Percentiles rank a stretch among this genome's conserved stretches.
Conservation (phyloP, 2,329 filamentous ascomycete species). For the Fusarium domesticum region DNA sequence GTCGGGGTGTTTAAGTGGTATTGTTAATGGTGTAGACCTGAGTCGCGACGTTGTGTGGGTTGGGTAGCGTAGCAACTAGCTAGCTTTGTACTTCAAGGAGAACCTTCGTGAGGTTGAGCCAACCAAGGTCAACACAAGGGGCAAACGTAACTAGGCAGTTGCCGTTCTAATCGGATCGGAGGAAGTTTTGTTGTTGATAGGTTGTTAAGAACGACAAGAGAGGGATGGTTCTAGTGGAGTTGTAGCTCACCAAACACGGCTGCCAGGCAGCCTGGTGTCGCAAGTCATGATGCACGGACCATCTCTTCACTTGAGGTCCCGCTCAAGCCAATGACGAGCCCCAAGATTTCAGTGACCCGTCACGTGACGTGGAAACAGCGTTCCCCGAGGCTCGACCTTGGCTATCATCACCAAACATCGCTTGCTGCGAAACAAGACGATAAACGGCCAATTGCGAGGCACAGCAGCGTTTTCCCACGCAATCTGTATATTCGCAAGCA, state of each 20-base stretch:
- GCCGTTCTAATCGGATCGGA: too few species aligned
- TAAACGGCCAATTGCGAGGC: conserved; percentile 32
- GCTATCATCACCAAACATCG: conserved; percentile 26
- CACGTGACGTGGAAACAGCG: conserved; percentile 29
- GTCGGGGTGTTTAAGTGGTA: not conserved
- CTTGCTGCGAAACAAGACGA: conserved; percentile 23
- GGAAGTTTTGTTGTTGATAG: not conserved
- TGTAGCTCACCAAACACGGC: conserved; percentile 35
- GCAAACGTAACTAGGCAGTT: too few species aligned
- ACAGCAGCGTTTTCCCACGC: conserved; percentile 31
- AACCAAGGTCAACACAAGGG: too few species aligned
- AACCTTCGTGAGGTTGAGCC: not conserved
- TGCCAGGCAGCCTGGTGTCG: conserved; percentile 40
- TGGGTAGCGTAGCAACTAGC: conserved; percentile 23
- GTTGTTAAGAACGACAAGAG: not conserved
- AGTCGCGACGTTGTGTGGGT: conserved; percentile 12
- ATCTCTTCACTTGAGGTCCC: not conserved
- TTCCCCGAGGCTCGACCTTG: conserved; percentile 25
- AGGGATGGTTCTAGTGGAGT: too few species aligned
- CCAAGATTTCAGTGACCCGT: conserved; percentile 20
- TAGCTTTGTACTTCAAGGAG: too few species aligned
- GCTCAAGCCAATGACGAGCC: conserved; percentile 16
- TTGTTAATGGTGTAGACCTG: conserved; percentile 5
- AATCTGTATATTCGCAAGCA: conserved; percentile 38
- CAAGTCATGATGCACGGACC: conserved; percentile 28